A percentile compares a stretch with the other conserved stretches of the same genome.
Conservation (phyloP, 306 rosid genomes). For the Albizia julibrissin region DNA sequence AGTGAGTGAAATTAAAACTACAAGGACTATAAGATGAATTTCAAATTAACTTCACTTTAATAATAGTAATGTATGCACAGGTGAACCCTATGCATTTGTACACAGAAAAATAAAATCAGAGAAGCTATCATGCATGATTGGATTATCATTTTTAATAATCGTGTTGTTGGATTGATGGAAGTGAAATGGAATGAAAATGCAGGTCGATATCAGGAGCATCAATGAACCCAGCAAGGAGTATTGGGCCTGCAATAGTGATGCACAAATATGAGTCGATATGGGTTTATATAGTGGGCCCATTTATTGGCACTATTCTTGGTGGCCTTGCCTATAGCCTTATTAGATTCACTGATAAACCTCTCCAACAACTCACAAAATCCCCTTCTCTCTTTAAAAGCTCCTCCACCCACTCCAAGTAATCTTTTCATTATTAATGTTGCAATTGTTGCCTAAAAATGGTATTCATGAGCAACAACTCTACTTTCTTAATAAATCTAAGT, state of each 20-base stretch:
- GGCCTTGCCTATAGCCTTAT: conserved; percentile 52
- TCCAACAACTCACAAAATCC: conserved; percentile 41
- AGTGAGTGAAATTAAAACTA: no score
- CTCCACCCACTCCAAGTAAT: neutral
- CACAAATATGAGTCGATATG: conserved; percentile 44
- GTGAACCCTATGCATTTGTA: neutral
- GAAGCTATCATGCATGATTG: neutral
- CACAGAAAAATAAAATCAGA: neutral
- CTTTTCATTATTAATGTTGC: neutral
- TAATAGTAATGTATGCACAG: no score
- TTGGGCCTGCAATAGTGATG: conserved; percentile 71
- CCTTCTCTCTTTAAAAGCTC: neutral
- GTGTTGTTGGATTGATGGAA: no score
- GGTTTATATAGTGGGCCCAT: conserved; percentile 55
- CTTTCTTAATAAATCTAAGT: no score
- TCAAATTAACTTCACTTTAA: no score
- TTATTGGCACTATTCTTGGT: conserved; percentile 54
- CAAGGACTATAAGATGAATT: no score
- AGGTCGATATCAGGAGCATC: conserved; percentile 71
- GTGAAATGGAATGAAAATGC: neutral
- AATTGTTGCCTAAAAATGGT: neutral
- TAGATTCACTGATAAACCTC: conserved; percentile 56
- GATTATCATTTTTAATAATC: no score
- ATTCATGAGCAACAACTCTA: neutral
- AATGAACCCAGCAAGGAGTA: conserved; percentile 76